Evolutionary conservation across 1,284 basidiomycete species (phyloP).

Genomic region (Ceratobasidium sp.): DNA sequence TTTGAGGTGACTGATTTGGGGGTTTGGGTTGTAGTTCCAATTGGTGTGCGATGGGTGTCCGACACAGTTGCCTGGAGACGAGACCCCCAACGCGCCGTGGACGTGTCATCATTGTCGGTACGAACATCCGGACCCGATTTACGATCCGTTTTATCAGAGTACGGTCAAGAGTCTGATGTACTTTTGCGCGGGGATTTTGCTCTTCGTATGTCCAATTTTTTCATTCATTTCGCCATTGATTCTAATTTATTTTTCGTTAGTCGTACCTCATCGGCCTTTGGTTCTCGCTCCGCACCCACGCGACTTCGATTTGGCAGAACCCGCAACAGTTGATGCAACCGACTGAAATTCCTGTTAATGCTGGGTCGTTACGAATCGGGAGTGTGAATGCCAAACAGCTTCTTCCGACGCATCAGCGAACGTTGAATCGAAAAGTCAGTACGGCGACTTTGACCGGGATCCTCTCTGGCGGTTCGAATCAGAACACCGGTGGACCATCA

Average conservation of each 20-base stretch:
- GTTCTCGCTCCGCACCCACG: slow-evolving; percentile 99
- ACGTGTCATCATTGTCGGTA: slow-evolving; percentile 95
- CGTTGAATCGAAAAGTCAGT: slow-evolving; percentile 65
- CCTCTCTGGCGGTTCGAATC: slow-evolving; percentile 21
- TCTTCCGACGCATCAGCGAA: slow-evolving; percentile 56
- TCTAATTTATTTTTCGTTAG: slow-evolving; percentile 61
- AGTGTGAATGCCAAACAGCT: slow-evolving; percentile 52
- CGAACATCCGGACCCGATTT: slow-evolving; percentile 91
- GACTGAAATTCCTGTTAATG: slow-evolving; percentile 66
- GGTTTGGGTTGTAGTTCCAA: slow-evolving; percentile 76
- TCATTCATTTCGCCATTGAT: not conserved
- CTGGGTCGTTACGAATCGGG: slow-evolving; percentile 66
- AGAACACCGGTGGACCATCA: not conserved
- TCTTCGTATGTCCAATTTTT: slow-evolving; percentile 77
- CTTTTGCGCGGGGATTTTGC: slow-evolving; percentile 89
- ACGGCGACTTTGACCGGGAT: slow-evolving; percentile 57
- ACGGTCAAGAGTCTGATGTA: slow-evolving; percentile 96
- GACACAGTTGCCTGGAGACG: slow-evolving; percentile 54
- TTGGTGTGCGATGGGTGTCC: slow-evolving; percentile 95
- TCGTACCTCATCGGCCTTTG: slow-evolving; percentile 97
- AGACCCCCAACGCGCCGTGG: slow-evolving; percentile 72
- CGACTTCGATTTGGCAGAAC: slow-evolving; percentile 99
- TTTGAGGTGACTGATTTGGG: slow-evolving; percentile 38
- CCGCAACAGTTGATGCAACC: slow-evolving; percentile 86
- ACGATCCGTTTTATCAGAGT: slow-evolving; percentile 96